Evolutionary conservation across 2,329 filamentous ascomycete species (phyloP).

Genomic region (Penicillium rolfsii): DNA sequence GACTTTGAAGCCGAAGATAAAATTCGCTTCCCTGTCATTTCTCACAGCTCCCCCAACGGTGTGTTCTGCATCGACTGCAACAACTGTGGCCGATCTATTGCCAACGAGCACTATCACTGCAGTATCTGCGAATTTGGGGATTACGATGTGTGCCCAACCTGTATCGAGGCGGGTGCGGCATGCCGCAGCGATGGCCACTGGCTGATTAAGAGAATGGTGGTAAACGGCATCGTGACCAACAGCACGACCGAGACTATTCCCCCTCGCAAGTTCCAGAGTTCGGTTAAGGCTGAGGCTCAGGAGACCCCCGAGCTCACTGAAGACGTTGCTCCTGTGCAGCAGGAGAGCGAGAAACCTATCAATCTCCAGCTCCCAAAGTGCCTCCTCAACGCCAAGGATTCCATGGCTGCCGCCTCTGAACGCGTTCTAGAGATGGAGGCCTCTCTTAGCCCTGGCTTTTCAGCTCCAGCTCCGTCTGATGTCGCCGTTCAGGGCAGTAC

Average conservation of each 20-base stretch:
- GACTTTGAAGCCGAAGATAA: conserved; percentile 36
- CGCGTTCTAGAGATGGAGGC: conserved; percentile 32
- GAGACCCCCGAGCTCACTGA: not conserved
- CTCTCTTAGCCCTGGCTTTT: conserved; percentile 7
- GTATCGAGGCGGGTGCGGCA: conserved; percentile 73
- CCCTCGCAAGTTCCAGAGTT: conserved; percentile 59
- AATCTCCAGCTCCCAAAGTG: conserved; percentile 5
- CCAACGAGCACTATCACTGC: conserved; percentile 89
- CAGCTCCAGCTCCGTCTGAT: conserved; percentile 13
- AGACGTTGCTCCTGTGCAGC: not conserved
- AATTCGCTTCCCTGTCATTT: conserved; percentile 37
- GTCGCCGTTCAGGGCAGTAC: conserved; percentile 22
- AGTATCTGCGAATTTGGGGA: conserved; percentile 90
- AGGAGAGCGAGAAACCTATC: not conserved
- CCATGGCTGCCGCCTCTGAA: conserved; percentile 20
- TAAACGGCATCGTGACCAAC: conserved; percentile 76
- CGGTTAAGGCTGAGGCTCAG: conserved; percentile 8
- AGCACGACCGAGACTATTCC: conserved; percentile 82
- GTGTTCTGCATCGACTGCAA: conserved; percentile 93
- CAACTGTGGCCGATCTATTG: conserved; percentile 76
- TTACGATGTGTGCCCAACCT: conserved; percentile 85
- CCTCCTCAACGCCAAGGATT: not conserved
- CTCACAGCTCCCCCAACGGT: conserved; percentile 39
- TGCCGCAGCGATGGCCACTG: conserved; percentile 83
- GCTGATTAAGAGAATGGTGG: conserved; percentile 88